phyloP scores from a whole-genome alignment of 75 land plant species.

The Selaginella moellendorffii region DNA sequence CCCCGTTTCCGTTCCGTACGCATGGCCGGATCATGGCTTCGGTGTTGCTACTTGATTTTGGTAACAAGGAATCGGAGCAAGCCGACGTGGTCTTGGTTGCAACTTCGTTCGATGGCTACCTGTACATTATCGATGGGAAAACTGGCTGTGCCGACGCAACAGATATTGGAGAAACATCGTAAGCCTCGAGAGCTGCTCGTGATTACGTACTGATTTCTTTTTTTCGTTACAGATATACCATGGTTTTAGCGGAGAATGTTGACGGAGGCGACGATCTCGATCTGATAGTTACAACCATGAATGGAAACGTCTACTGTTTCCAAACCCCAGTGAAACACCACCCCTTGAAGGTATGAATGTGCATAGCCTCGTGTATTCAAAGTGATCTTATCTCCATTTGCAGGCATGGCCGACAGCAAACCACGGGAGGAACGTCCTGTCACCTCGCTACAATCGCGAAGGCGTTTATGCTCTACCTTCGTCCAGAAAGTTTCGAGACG shows the following conservation, averaged over 20 bases:
- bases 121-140: slow-evolving; percentile 89
- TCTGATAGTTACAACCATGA: slow-evolving; percentile 93
- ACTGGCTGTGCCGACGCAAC: slow-evolving; percentile 95
- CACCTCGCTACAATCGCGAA: slow-evolving; percentile 53
- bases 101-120: slow-evolving; percentile 97
- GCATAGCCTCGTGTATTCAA: slow-evolving; percentile 28
- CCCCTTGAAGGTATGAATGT: slow-evolving; percentile 59
- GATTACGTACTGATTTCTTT: slow-evolving; percentile 31
- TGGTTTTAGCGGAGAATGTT: slow-evolving; percentile 97
- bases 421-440: slow-evolving; percentile 73
- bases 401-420: slow-evolving; percentile 78
- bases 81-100: slow-evolving; percentile 71
- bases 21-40: slow-evolving; percentile 94
- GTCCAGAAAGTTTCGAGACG: slow-evolving; percentile 81
- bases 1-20: slow-evolving; percentile 78
- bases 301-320: slow-evolving; percentile 99
- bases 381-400: slow-evolving; percentile 4
- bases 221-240: slow-evolving; percentile 58
- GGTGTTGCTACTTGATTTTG: slow-evolving; percentile 75
- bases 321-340: slow-evolving; percentile 83
- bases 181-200: slow-evolving; percentile 47
- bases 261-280: slow-evolving; percentile 99
- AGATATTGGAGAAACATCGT: slow-evolving; percentile 99
- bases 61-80: slow-evolving; percentile 42
- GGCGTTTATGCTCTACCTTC: slow-evolving; percentile 54